Conservation (phyloP, 257 asterid genomes). For the Eucommia ulmoides region DNA sequence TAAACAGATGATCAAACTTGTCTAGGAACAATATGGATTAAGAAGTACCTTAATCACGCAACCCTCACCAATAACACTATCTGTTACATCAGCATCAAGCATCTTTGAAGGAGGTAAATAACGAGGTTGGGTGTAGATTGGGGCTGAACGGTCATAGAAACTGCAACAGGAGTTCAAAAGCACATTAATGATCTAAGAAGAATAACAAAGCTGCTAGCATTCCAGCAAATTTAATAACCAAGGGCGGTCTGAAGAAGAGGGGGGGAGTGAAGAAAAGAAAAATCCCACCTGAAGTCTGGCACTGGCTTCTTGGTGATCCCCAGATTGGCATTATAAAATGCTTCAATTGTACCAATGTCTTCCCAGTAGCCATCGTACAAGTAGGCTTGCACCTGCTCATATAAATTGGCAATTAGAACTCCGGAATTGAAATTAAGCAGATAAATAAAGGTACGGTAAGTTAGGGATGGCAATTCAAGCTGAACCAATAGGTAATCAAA, state of each 20-base stretch:
- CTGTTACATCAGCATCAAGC: conserved; percentile 96
- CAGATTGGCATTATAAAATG: conserved; percentile 89
- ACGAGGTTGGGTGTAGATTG: conserved; percentile 94
- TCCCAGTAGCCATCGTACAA: conserved; percentile 97
- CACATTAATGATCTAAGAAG: conserved; percentile 8
- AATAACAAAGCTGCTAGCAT: not conserved
- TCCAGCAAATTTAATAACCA: not conserved
- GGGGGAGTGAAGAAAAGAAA: not conserved
- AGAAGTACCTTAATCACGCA: conserved; percentile 94
- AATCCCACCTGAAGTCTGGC: conserved; percentile 74
- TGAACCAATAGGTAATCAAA: no score
- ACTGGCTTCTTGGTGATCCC: conserved; percentile 90
- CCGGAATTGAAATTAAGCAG: not conserved
- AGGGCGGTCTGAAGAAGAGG: conserved; percentile 1
- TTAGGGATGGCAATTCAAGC: no score
- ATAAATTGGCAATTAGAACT: conserved; percentile 7
- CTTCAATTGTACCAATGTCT: conserved; percentile 97
- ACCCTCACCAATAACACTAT: conserved; percentile 93
- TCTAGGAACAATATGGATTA: no score
- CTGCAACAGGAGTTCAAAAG: conserved; percentile 30
- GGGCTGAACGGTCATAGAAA: conserved; percentile 93
- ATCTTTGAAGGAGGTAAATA: conserved; percentile 94
- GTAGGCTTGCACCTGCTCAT: conserved; percentile 78
- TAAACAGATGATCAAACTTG: no score
- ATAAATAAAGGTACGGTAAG: no score